phyloP scores from a whole-genome alignment of 1,139 yeast species.

The Zygosaccharomyces pseudobailii region DNA sequence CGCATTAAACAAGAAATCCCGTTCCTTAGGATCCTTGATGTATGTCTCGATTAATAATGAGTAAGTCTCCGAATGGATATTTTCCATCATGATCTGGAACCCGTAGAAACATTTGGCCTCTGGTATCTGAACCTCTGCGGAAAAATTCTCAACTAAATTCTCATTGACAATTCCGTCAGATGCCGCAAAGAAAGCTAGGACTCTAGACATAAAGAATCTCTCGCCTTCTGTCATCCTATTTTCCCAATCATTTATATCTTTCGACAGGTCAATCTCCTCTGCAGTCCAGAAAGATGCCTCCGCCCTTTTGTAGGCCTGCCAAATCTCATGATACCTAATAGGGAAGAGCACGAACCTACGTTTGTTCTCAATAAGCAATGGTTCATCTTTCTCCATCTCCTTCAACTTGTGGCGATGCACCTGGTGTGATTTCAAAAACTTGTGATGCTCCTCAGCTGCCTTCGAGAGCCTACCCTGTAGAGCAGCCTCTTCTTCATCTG shows the following conservation, averaged over 20 bases:
- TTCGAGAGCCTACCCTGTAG: slow-evolving; percentile 22
- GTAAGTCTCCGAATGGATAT: slow-evolving; percentile 96
- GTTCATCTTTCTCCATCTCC: slow-evolving; percentile 82
- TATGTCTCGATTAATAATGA: slow-evolving; percentile 90
- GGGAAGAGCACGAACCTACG: slow-evolving; percentile 95
- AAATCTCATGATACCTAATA: slow-evolving; percentile 92
- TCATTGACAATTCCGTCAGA: slow-evolving; percentile 97
- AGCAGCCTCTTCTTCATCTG: slow-evolving; percentile 13
- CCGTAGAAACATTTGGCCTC: slow-evolving; percentile 99
- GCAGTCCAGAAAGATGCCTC: slow-evolving; percentile 99
- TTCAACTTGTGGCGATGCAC: slow-evolving; percentile 69
- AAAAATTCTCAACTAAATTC: slow-evolving; percentile 92
- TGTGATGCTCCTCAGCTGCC: slow-evolving; percentile 41
- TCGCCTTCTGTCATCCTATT: slow-evolving; percentile 79
- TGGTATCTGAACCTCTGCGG: slow-evolving; percentile 94
- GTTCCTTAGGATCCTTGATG: slow-evolving; percentile 90
- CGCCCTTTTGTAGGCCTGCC: slow-evolving; percentile 99
- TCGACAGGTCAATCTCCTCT: slow-evolving; percentile 93
- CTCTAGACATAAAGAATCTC: slow-evolving; percentile 83
- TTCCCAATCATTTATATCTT: slow-evolving; percentile 90
- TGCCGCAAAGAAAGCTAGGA: slow-evolving; percentile 96
- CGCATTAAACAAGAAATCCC: slow-evolving; percentile 84
- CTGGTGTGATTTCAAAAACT: slow-evolving; percentile 55
- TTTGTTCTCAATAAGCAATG: slow-evolving; percentile 78
- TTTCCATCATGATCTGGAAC: slow-evolving; percentile 99